Conservation (phyloP, 2,329 filamentous ascomycete species). For the Aspergillus carbonarius region DNA sequence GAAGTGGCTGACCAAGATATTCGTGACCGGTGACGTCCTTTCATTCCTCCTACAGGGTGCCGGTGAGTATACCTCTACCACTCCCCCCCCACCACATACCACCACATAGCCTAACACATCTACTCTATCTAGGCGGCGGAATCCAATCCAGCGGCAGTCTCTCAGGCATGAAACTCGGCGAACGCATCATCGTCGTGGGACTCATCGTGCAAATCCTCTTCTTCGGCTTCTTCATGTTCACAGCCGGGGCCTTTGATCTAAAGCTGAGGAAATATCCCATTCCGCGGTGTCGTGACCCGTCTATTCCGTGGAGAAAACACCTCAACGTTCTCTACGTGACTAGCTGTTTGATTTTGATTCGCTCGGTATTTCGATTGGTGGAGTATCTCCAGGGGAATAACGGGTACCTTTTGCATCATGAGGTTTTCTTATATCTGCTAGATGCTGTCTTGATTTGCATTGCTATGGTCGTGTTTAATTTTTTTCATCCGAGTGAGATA, state of each 20-base stretch:
- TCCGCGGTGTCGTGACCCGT: not conserved
- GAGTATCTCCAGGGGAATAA: conserved; percentile 19
- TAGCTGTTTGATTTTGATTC: conserved; percentile 20
- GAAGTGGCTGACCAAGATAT: conserved; percentile 41
- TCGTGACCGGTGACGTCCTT: conserved; percentile 34
- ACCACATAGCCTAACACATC: too few relatives aligned
- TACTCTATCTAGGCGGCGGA: conserved; percentile 12
- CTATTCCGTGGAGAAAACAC: conserved; percentile 10
- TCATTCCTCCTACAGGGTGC: conserved; percentile 34
- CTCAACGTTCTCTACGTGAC: conserved; percentile 15
- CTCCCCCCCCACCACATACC: not conserved
- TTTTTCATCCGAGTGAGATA: not conserved
- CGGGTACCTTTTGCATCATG: conserved; percentile 7
- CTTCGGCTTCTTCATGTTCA: conserved; percentile 57
- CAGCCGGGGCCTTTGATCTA: conserved; percentile 8
- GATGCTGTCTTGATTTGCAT: conserved; percentile 9
- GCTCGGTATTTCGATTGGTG: conserved; percentile 20
- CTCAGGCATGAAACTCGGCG: conserved; percentile 14
- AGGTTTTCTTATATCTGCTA: conserved; percentile 7
- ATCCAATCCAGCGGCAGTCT: conserved; percentile 13
- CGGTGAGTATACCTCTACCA: conserved; percentile 18
- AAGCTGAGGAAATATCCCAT: conserved; percentile 10
- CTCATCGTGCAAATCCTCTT: conserved; percentile 59
- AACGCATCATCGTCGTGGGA: conserved; percentile 53
- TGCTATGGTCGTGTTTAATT: not conserved